Base-by-base conservation (phyloP, 805 yeast genomes). In the Candida ipomoeae region DNA sequence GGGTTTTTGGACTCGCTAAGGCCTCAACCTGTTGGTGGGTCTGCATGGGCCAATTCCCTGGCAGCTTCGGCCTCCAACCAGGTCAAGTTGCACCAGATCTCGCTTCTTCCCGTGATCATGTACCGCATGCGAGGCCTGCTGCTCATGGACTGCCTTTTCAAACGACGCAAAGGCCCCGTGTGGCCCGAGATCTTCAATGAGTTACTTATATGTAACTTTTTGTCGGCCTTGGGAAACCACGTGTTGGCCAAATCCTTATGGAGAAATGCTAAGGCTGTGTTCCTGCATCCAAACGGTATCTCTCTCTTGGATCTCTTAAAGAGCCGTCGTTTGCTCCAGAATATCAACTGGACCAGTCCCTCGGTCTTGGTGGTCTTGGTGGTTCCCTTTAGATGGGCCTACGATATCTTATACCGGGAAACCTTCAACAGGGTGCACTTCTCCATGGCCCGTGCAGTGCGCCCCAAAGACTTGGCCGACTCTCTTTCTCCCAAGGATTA, bases 151-250 rank as follows among this genome's bases (percentile, higher is more conserved):
- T 66, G 73, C 47, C 44, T 70, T 2, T 62, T 67, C 42, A 38
- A 38, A 23, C 46, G 49, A 6, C 33, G 41, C 4, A 35, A 20
- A 2, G 48, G 39, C 36, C 15, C 31, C 33, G 21, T 41, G n/a
- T 45, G 48, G 48, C 57, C 57, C 39, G 54, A 60, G 38, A 63
- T 69, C 64, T 42, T 65, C 21, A 57, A 66, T 13, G 78, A 73
- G 52, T 48, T 69, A 14, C 66, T 71, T 62, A 56, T 73, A 7
- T 61, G 57, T 51, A 68, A 67, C n/a, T 73, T 69, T 53, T 56
- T 73, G 14, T 66, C 73, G 13, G 65, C 73, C 8, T 55, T 71
- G 49, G 75, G 76, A 3, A 59, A 64, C 51, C 75, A 73, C 52
- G 57, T 61, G 26, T 57, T 73, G 37, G 50, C 62, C 7, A 49